Conservation (phyloP, 495 filamentous ascomycete species). For the Chlorociboria aeruginascens region DNA sequence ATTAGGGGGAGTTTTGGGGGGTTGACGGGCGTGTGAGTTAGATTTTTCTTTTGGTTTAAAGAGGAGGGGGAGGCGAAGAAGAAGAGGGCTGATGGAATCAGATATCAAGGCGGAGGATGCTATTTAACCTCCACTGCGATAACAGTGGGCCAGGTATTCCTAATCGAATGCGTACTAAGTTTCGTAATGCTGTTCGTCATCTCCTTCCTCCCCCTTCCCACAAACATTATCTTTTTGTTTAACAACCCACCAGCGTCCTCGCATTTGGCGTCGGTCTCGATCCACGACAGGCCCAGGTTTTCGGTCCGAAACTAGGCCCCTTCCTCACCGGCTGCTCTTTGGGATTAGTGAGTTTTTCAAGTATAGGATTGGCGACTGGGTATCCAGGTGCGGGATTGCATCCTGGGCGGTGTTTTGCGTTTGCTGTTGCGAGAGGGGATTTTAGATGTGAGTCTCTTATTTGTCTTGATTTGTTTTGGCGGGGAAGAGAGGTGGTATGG, state of each 20-base stretch:
- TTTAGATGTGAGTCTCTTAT: conserved; percentile 10
- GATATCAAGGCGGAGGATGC: conserved; percentile 25
- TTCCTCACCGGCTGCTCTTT: conserved; percentile 39
- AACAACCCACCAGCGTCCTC: conserved; percentile 4
- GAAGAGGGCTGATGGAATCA: neutral
- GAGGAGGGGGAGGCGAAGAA: too few species aligned
- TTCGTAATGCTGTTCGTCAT: conserved; percentile 25
- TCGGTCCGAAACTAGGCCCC: conserved; percentile 43
- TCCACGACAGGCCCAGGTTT: conserved; percentile 38
- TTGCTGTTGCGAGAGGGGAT: conserved; percentile 19
- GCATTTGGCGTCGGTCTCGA: conserved; percentile 44
- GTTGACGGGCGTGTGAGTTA: neutral
- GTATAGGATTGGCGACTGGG: conserved; percentile 31
- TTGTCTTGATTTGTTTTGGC: neutral
- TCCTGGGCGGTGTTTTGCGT: conserved; percentile 19
- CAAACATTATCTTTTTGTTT: conserved; percentile 12
- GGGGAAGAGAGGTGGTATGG: neutral
- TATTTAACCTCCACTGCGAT: conserved; percentile 19
- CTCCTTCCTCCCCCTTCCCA: conserved; percentile 2
- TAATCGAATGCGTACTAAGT: conserved; percentile 34
- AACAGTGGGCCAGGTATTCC: conserved; percentile 23
- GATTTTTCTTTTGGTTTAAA: neutral
- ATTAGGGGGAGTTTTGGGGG: conserved; percentile 24
- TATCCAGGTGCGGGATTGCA: conserved; percentile 31
- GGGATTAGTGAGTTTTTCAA: conserved; percentile 32